Base-by-base conservation (phyloP, 768 basidiomycete species). In the Lentinus tigrinus region DNA sequence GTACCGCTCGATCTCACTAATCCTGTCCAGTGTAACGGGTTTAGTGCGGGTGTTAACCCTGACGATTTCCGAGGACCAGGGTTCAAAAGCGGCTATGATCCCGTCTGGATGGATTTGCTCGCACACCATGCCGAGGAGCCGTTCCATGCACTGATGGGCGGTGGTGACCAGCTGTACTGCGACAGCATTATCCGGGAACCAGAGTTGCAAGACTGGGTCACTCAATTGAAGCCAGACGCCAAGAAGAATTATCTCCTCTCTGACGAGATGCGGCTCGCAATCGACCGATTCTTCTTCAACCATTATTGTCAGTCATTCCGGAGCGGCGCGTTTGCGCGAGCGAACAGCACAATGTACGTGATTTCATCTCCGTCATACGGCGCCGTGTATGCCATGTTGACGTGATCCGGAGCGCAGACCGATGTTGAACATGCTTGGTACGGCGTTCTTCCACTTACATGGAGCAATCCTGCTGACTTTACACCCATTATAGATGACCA, bases 91-190 rank as follows among this genome's bases (percentile, higher is more conserved):
- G 93, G 92, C 0, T 93, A 89, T 64, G 95, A 95, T 70, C 93
- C 93, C 7, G 84, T 98, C 11, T 99, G 96, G 96, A 79, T 85
- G 60, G 95, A 99, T 73, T 74, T 99, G n/a, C 81, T 98, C 24
- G 75, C 83, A 42, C 87, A 89, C 65, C 97, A 98, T 65, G 78
- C 81, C 2, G 81, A 85, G 66, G 75, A 77, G 56, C 95, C 96
- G 0, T 94, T 94, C 69, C 96, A 99, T 67, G 84, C 79, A n/a
- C 78, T 98, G 36, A 87, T 97, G 6, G 96, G 96, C 17, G 96
- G 96, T 19, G 94, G 95, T 11, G 94, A 96, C 70, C 95, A 96
- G 70, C 78, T 97, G 17, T 97, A 94, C 66, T 93, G 91, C 61
- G 92, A 94, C 63, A 75, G 79, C 36, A 70, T 99, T 52, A 89